Percentiles rank a stretch among this genome's conserved stretches.
Evolutionary conservation across 129 eudicot genomes (phyloP).

Genomic region (Centella asiatica): DNA sequence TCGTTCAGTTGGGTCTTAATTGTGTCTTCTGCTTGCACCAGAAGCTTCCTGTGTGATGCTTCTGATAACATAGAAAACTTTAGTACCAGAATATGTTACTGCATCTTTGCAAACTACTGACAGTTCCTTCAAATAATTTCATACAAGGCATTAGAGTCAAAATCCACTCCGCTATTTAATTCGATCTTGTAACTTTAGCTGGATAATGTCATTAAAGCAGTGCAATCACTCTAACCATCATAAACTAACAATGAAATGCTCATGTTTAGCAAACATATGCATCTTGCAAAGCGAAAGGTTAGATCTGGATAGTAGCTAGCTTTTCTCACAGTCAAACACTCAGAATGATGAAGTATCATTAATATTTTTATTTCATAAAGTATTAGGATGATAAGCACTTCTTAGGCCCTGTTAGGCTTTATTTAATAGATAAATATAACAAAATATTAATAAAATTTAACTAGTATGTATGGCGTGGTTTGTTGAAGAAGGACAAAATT

Average conservation of each 20-base stretch:
- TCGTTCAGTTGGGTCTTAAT: constrained; percentile 54
- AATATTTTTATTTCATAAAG: too few species aligned
- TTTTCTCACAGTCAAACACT: neutral
- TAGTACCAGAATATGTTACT: neutral
- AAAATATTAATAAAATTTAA: too few species aligned
- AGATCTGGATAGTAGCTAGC: neutral
- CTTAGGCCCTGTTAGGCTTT: too few species aligned
- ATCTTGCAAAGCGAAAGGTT: neutral
- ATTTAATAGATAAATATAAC: too few species aligned
- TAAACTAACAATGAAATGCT: neutral
- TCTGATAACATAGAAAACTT: constrained; percentile 29
- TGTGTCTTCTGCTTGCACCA: constrained; percentile 58
- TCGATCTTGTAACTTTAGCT: neutral
- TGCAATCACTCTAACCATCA: neutral
- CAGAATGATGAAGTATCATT: too few species aligned
- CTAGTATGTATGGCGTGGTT: too few species aligned
- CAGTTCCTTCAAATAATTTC: neutral
- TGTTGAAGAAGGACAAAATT: too few species aligned
- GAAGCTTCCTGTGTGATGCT: constrained; percentile 50
- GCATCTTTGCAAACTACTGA: neutral
- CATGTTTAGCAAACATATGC: neutral
- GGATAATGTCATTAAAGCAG: neutral
- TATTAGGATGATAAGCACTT: too few species aligned
- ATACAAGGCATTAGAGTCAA: neutral
- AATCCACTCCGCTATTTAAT: neutral